These are phyloP conservation scores for Schizonepeta tenuifolia DNA, from an alignment of 257 asterid species.

Conservation along the genomic window DNA sequence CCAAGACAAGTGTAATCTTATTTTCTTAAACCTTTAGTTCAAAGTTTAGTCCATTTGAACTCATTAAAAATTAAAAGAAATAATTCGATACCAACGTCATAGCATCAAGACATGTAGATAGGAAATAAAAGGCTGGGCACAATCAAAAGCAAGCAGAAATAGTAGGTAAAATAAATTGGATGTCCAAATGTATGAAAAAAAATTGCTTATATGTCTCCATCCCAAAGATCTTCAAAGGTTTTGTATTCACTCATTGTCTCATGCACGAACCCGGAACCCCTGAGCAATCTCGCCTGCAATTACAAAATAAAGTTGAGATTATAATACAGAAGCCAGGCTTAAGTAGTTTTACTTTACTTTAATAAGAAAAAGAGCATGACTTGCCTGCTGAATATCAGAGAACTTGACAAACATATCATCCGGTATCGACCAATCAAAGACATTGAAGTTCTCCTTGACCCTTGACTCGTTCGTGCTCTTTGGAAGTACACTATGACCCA, in stretches of 20 bases:
- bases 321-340: not conserved
- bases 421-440: conserved; percentile 57
- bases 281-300: conserved; percentile 60
- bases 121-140: not conserved
- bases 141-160: not conserved
- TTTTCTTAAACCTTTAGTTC: too few relatives aligned
- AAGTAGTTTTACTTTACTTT: not conserved
- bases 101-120: too few relatives aligned
- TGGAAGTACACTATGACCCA: conserved; percentile 66
- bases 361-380: conserved; percentile 18
- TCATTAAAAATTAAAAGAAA: too few relatives aligned
- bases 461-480: conserved; percentile 58
- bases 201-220: conserved; percentile 57
- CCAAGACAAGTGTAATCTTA: too few relatives aligned
- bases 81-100: too few relatives aligned
- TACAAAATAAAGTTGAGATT: not conserved
- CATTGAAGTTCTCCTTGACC: conserved; percentile 57
- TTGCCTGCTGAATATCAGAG: conserved; percentile 58
- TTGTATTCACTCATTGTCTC: conserved; percentile 59
- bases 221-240: conserved; percentile 78
- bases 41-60: too few relatives aligned
- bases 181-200: not conserved
- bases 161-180: not conserved
- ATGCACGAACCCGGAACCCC: conserved; percentile 55
- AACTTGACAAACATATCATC: conserved; percentile 53